phyloP scores from a whole-genome alignment of 441 rosid genomes.

The Sinapis alba region DNA sequence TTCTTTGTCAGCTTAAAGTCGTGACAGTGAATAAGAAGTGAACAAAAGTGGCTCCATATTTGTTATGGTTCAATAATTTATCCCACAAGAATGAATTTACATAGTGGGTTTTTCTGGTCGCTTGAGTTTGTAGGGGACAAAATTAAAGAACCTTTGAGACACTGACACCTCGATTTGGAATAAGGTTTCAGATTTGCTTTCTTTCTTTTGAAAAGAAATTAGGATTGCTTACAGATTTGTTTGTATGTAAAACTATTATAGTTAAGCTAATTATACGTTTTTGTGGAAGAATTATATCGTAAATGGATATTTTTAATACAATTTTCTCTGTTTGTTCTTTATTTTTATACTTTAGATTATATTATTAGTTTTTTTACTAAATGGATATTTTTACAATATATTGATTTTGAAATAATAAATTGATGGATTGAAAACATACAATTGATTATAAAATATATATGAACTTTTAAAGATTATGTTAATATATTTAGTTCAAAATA shows the following conservation, averaged over 20 bases:
- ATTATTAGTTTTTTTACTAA: no score
- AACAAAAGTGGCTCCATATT: slow-evolving; percentile 12
- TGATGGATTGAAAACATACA: no score
- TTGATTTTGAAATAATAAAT: no score
- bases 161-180: slow-evolving; percentile 8
- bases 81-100: slow-evolving; percentile 20
- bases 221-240: neutral
- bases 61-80: slow-evolving; percentile 26
- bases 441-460: no score
- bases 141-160: slow-evolving; percentile 2
- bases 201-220: neutral
- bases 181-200: neutral
- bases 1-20: slow-evolving; percentile 23
- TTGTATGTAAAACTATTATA: neutral
- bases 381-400: no score
- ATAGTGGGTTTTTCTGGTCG: slow-evolving; percentile 30
- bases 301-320: no score
- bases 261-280: neutral
- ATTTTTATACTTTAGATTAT: no score
- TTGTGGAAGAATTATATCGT: no score
- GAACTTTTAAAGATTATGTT: no score
- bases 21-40: slow-evolving; percentile 20
- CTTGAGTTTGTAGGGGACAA: slow-evolving; percentile 35
- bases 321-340: no score
- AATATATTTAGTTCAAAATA: no score